Evolutionary conservation across 495 filamentous ascomycete genomes (phyloP), one percentile per base, ranked within the genome.

Genomic region (Rostrohypoxylon terebratum): DNA sequence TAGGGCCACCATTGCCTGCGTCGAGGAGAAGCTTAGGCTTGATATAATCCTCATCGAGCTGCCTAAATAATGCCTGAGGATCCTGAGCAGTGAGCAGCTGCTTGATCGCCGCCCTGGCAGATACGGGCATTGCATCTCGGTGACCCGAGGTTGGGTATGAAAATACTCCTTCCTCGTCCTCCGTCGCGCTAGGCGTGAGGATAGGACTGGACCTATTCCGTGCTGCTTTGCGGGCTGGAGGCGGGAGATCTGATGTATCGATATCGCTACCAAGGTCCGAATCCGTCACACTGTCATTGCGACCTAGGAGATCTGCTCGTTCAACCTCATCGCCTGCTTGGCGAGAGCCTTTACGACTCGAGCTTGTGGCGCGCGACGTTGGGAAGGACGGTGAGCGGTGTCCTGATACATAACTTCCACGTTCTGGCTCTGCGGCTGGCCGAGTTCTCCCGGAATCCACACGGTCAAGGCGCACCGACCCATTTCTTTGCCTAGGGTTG

Each of bases 1-100:
- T 50, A 21, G 63, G 36, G 21, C 73, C 75, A 3, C 70, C 45
- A 51, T 73, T 74, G 20, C 80, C 82, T 11, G 81, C 82, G 83
- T 98, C 95, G 40, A 99, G 86, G 63, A 99, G 80, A 60, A 99
- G 83, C 72, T 88, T 93, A 9, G 96, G 96, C 84, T 99, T 99
- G 79, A 99, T 96, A 79, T 93, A 98, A 31, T 93, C 93, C 79
- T 99, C 96, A 79, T 99, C 96, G 59, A 99, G 81, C 80, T 97
- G 95, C 64, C 90, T 90, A 79, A 99, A 97, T 87, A 96, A 90
- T 13, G 90, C 92, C 18, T 92, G 92, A 55, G 97, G 94, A 78
- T 99, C 96, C 42, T 97, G 94, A 0, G 89, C 84, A 11, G 91
- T 89, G 16, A 84, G 81, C 18, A 86, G 63, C 45, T 92, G 91